These are phyloP conservation scores for Alternaria arbusti DNA, from an alignment of 2,329 filamentous ascomycete species.

Conservation along the genomic window DNA sequence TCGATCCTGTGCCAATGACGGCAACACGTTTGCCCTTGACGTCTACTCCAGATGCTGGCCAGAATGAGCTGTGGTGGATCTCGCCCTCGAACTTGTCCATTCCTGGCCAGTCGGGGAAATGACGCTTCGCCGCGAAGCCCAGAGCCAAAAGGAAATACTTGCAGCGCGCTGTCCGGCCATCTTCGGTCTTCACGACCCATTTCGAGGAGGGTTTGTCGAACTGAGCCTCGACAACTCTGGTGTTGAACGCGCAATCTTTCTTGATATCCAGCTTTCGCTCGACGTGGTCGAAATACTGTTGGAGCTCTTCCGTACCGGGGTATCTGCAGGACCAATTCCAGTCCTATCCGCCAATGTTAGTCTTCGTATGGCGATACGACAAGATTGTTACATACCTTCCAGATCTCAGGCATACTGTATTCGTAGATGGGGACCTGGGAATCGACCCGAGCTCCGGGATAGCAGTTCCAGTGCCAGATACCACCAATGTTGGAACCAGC, in stretches of 20 bases:
- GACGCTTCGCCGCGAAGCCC: slow-evolving; percentile 66
- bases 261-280: slow-evolving; percentile 62
- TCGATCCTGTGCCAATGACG: slow-evolving; percentile 69
- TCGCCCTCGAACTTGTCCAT: slow-evolving; percentile 66
- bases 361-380: not conserved
- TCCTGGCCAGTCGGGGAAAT: slow-evolving; percentile 66
- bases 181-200: slow-evolving; percentile 60
- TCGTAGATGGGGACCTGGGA: slow-evolving; percentile 57
- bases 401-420: slow-evolving; percentile 56
- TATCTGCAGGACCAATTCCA: slow-evolving; percentile 65
- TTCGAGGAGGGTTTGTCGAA: slow-evolving; percentile 57
- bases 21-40: slow-evolving; percentile 65
- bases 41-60: slow-evolving; percentile 64
- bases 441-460: slow-evolving; percentile 56
- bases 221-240: slow-evolving; percentile 59
- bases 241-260: slow-evolving; percentile 65
- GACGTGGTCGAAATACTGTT: slow-evolving; percentile 65
- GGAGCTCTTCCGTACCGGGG: slow-evolving; percentile 60
- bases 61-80: slow-evolving; percentile 66
- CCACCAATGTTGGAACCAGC: slow-evolving; percentile 52
- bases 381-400: slow-evolving; percentile 39
- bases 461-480: slow-evolving; percentile 55
- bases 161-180: slow-evolving; percentile 58
- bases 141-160: slow-evolving; percentile 62
- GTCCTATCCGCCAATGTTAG: slow-evolving; percentile 42